phyloP scores from a whole-genome alignment of 23 red algal species.

The Gracilaria domingensis region DNA sequence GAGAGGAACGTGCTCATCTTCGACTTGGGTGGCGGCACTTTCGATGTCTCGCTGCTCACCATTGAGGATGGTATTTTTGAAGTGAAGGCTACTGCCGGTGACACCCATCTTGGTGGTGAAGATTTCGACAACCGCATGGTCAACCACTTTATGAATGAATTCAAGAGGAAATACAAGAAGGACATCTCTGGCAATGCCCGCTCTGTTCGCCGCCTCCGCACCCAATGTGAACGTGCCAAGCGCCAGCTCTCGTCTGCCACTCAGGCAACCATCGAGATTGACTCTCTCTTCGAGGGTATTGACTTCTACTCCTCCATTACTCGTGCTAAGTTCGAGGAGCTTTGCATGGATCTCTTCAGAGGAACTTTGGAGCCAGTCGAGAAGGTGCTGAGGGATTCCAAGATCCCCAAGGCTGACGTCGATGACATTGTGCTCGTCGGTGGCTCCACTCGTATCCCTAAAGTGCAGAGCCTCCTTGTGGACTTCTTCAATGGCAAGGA shows the following conservation, averaged over 20 bases:
- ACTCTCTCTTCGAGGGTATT: slow-evolving; percentile 95
- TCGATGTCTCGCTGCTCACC: slow-evolving; percentile 97
- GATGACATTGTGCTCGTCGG: slow-evolving; percentile 98
- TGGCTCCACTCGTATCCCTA: slow-evolving; percentile 99
- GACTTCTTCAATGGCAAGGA: slow-evolving; percentile 99
- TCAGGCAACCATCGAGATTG: slow-evolving; percentile 98
- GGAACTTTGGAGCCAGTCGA: slow-evolving; percentile 96
- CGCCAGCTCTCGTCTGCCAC: slow-evolving; percentile 94
- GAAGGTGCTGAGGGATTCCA: slow-evolving; percentile 90
- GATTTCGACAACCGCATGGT: slow-evolving; percentile 99
- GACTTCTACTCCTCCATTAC: slow-evolving; percentile 98
- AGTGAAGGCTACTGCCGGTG: slow-evolving; percentile 95
- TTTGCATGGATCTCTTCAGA: slow-evolving; percentile 99
- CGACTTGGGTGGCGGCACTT: slow-evolving; percentile 98
- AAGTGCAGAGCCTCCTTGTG: slow-evolving; percentile 92
- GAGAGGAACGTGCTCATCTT: slow-evolving; percentile 97
- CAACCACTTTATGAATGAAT: slow-evolving; percentile 93
- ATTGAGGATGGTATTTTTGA: slow-evolving; percentile 99
- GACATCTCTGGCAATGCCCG: slow-evolving; percentile 95
- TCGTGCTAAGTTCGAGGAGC: slow-evolving; percentile 99
- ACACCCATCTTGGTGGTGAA: slow-evolving; percentile 99
- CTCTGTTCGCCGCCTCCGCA: slow-evolving; percentile 91
- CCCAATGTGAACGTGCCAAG: slow-evolving; percentile 99
- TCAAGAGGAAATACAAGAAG: slow-evolving; percentile 99
- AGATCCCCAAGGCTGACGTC: slow-evolving; percentile 95